These are phyloP conservation scores for Alternaria infectoria DNA, from an alignment of 2,329 filamentous ascomycete species.

Conservation along the genomic window DNA sequence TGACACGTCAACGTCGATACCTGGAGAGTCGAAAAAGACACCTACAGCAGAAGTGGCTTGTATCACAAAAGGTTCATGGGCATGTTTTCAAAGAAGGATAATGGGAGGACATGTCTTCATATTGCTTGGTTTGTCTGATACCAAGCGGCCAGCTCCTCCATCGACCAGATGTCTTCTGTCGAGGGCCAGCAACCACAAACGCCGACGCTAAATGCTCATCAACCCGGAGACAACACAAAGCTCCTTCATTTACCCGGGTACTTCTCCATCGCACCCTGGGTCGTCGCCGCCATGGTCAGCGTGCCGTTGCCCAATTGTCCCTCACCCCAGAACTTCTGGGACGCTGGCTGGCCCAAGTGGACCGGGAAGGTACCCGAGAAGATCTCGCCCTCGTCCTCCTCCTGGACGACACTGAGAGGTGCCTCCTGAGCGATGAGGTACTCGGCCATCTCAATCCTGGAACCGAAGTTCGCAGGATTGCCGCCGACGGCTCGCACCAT, in stretches of 20 bases:
- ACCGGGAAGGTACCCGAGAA: not conserved
- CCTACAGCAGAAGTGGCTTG: not conserved
- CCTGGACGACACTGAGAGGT: not conserved
- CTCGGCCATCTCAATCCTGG: not conserved
- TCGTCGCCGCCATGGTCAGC: not conserved
- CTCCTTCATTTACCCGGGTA: too few relatives aligned
- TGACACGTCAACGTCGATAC: not conserved
- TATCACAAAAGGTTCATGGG: not conserved
- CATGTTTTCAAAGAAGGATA: not conserved
- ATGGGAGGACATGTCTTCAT: not conserved
- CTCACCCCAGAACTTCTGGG: not conserved
- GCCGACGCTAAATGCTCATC: not conserved
- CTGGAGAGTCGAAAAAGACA: not conserved
- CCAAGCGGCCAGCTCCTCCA: not conserved
- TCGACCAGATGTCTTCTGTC: not conserved
- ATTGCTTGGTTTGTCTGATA: not conserved
- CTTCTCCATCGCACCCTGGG: not conserved
- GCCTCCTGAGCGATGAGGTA: not conserved
- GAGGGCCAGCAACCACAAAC: not conserved
- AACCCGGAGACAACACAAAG: not conserved
- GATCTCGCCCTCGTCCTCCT: not conserved
- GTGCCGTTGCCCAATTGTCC: not conserved
- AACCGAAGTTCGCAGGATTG: not conserved
- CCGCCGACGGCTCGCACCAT: conserved; percentile 1
- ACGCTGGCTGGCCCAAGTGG: not conserved